phyloP scores from a whole-genome alignment of 306 rosid species.

The Fragaria nilgerrensis region DNA sequence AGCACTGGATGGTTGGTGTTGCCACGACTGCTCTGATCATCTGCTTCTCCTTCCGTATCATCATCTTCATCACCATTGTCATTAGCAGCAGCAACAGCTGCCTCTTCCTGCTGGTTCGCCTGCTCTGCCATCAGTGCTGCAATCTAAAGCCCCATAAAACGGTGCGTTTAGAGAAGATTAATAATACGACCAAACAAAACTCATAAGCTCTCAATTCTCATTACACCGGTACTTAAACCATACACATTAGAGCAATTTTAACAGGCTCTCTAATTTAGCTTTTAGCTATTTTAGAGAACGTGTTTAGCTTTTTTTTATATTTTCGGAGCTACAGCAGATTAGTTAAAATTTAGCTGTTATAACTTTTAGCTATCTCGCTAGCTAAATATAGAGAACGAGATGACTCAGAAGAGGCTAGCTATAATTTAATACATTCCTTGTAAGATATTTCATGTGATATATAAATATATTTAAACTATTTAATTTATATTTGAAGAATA shows the following conservation, averaged over 20 bases:
- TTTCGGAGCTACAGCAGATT: no score
- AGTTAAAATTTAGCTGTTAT: no score
- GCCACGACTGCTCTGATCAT: not conserved
- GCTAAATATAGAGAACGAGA: no score
- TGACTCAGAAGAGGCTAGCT: no score
- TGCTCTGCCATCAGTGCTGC: not conserved
- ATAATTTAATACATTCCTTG: no score
- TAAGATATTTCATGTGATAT: no score
- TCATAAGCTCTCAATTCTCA: not conserved
- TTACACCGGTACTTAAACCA: not conserved
- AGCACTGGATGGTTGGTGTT: not conserved
- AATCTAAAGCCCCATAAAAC: not conserved
- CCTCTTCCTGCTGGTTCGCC: not conserved
- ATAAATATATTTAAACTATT: no score
- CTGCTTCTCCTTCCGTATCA: not conserved
- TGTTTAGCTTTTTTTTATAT: no score
- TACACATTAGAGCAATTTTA: not conserved
- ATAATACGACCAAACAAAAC: not conserved
- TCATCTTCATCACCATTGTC: not conserved
- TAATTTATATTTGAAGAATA: no score
- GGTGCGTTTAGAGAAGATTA: conserved; percentile 1
- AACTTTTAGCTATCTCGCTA: no score
- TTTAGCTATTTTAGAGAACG: no score
- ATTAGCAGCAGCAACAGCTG: not conserved
- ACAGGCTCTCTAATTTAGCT: no score